Evolutionary conservation across 1,284 basidiomycete species (phyloP).

Genomic region (Rhodotorula sp.): DNA sequence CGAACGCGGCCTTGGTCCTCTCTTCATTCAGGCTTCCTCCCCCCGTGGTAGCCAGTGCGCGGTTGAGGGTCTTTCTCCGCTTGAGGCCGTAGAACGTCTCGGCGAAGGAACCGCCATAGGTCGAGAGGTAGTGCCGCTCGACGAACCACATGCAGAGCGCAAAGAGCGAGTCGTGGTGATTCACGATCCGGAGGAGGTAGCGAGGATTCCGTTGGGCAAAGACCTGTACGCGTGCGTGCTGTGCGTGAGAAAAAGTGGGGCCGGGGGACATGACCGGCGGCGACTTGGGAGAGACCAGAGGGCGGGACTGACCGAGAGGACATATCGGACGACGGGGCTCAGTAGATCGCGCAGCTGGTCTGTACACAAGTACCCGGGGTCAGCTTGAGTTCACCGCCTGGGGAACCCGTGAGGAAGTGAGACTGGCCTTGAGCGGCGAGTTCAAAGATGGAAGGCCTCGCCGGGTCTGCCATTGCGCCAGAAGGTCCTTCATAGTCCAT

Average conservation of each 20-base stretch:
- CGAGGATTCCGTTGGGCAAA: constrained; percentile 93
- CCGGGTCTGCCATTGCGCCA: constrained; percentile 13
- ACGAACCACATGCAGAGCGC: constrained; percentile 81
- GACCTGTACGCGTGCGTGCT: constrained; percentile 58
- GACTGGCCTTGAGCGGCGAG: constrained; percentile 70
- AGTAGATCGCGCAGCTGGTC: constrained; percentile 89
- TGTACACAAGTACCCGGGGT: constrained; percentile 2
- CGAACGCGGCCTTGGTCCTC: constrained; percentile 57
- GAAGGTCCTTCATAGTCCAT: background rate
- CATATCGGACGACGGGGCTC: constrained; percentile 93
- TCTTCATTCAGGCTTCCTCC: constrained; percentile 60
- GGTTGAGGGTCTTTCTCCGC: constrained; percentile 62
- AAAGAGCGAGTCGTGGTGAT: constrained; percentile 95
- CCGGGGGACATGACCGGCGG: no score
- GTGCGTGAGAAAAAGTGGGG: background rate
- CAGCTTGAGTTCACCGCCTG: background rate
- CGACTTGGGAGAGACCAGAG: background rate
- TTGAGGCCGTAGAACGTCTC: constrained; percentile 92
- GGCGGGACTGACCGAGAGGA: constrained; percentile 66
- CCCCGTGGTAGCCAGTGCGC: background rate
- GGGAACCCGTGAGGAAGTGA: no score
- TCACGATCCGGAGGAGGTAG: constrained; percentile 85
- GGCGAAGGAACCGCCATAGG: constrained; percentile 78
- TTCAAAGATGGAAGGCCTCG: constrained; percentile 82
- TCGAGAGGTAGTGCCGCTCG: constrained; percentile 83